These are phyloP conservation scores for Myxozyma mucilagina DNA, from an alignment of 805 yeast genomes.

Conservation along the genomic window DNA sequence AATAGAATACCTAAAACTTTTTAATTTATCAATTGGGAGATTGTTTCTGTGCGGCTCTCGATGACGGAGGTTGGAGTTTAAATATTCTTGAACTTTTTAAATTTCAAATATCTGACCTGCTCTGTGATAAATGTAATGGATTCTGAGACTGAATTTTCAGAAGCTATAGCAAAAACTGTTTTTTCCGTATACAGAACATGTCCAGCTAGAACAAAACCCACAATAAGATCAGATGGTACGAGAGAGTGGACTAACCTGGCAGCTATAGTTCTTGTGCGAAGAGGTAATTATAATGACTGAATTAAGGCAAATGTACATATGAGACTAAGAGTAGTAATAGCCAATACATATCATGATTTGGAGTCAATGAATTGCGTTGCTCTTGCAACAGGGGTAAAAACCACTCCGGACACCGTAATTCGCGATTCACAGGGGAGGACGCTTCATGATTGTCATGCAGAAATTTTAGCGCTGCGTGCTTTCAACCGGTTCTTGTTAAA, in stretches of 20 bases:
- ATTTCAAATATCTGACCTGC: no score
- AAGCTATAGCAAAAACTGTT: slow-evolving; percentile 3
- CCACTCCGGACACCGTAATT: slow-evolving; percentile 57
- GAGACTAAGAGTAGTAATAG: background rate
- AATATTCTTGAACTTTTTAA: no score
- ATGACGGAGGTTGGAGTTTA: background rate
- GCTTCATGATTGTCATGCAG: slow-evolving; percentile 91
- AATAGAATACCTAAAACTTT: no score
- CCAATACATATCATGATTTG: background rate
- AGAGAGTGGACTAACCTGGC: slow-evolving; percentile 85
- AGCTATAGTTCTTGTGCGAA: slow-evolving; percentile 52
- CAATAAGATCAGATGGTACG: slow-evolving; percentile 58
- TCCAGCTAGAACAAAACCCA: slow-evolving; percentile 57
- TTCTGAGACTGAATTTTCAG: background rate
- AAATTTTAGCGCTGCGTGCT: slow-evolving; percentile 67
- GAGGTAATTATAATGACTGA: background rate
- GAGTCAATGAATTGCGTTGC: slow-evolving; percentile 12
- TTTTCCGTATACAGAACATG: slow-evolving; percentile 8
- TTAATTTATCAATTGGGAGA: background rate
- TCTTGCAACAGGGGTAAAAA: slow-evolving; percentile 73
- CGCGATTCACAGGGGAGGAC: slow-evolving; percentile 55
- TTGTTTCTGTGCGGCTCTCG: background rate
- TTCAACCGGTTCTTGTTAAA: slow-evolving; percentile 63
- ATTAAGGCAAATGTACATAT: background rate
- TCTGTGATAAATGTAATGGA: background rate